Base-by-base conservation (phyloP, 176 grass and related monocot species). In the Paspalum notatum region DNA sequence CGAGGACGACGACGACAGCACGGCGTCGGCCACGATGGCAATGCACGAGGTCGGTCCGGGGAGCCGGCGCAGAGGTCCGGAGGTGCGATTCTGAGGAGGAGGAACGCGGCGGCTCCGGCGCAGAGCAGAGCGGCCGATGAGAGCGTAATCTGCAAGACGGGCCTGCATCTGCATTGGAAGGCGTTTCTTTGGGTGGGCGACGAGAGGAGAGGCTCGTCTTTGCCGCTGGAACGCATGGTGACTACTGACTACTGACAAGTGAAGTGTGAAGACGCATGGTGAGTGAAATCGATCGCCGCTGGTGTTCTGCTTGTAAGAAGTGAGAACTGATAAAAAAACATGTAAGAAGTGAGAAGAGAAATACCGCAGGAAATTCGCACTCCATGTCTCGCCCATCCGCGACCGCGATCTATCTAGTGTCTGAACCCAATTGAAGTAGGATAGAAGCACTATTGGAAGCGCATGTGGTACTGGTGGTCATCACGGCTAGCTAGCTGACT, bases 51-150 rank as follows among this genome's bases (percentile, higher is more conserved):
- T 3, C n/a, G 38, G 67, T 84, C 62, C 5, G 82, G 87, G 71
- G 87, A 87, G 42, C 51, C 52, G 10, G 71, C 46, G 84, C 91
- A 93, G 80, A 93, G 72, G 63, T 90, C 8, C 54, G 71, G 63
- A 8, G 76, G 9, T 18, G 69, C 0, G 43, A 52, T 27, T 27
- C 0, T 6, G 68, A 56, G n/a, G 43, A 83, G 4, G 50, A 87
- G 21, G 54, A 90, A 38, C 11, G n/a, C n/a, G n/a, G 69, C 72
- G 43, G 47, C 24, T 50, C 66, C 24, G 71, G 44, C 12, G 27
- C 71, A 83, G 7, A 85, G n/a, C 58, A 92, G 72, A 20, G 73
- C 51, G 32, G 83, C 69, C 0, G 65, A 5, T 20, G 78, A 74
- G 16, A 81, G 71, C 13, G 71, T 56, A 48, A 74, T 41, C 51